Evolutionary conservation across 129 eudicot species (phyloP).

Genomic region (Solidago caesia): DNA sequence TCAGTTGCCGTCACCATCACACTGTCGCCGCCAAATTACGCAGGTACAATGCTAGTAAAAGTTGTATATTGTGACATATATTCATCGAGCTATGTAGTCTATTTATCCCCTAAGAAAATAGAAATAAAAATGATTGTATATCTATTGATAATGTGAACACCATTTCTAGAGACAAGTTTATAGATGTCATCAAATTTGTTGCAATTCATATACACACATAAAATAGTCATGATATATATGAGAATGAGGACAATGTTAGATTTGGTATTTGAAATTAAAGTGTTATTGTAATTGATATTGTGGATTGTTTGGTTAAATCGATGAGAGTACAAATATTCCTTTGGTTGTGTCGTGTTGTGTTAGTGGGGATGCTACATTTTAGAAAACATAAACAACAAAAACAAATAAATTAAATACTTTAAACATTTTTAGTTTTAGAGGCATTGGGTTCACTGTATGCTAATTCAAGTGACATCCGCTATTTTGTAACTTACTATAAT

Average conservation of each 20-base stretch:
- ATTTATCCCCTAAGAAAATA: too few relatives aligned
- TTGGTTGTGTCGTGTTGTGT: constrained; percentile 38
- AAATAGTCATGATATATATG: not conserved
- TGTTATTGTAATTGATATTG: constrained; percentile 11
- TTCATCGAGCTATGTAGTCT: too few relatives aligned
- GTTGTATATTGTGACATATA: too few relatives aligned
- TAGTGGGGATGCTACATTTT: constrained; percentile 20
- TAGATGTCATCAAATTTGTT: not conserved
- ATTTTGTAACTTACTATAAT: constrained; percentile 20
- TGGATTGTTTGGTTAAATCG: constrained; percentile 41
- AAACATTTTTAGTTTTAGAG: constrained; percentile 1
- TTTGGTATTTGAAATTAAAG: not conserved
- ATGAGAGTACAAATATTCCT: constrained; percentile 42
- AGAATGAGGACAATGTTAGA: not conserved
- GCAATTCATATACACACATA: not conserved
- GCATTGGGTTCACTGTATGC: constrained; percentile 29
- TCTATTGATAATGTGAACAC: not conserved
- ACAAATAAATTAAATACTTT: constrained; percentile 1
- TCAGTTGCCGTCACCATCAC: too few relatives aligned
- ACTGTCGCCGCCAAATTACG: too few relatives aligned
- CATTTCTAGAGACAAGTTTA: constrained; percentile 4
- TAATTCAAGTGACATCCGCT: constrained; percentile 16
- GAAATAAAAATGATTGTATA: not conserved
- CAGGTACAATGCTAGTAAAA: too few relatives aligned
- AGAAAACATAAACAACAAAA: constrained; percentile 4